phyloP scores from a whole-genome alignment of 176 grass and related monocot species.

The Zizania latifolia region DNA sequence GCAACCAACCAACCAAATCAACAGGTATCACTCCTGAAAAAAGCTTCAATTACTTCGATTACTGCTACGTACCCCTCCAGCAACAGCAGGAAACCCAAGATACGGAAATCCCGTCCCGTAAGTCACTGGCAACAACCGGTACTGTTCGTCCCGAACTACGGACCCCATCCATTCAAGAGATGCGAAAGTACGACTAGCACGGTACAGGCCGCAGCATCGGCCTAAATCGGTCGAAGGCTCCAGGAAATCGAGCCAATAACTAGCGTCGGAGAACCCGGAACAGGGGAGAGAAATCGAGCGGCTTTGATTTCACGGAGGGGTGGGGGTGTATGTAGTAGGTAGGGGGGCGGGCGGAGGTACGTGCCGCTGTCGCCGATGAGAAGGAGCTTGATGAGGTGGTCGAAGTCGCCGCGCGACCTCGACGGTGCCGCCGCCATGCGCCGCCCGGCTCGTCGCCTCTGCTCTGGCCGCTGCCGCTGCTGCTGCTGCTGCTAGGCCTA shows the following conservation, averaged over 20 bases:
- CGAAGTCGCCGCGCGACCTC: conserved; percentile 45
- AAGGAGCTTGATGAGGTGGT: conserved; percentile 53
- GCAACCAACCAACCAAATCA: neutral
- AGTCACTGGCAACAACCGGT: neutral
- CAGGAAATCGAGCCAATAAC: neutral
- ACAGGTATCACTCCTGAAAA: neutral
- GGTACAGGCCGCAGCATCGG: neutral
- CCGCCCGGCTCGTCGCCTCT: neutral
- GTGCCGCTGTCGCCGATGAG: conserved; percentile 52
- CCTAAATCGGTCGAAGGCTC: neutral
- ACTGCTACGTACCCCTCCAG: neutral
- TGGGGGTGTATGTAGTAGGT: neutral
- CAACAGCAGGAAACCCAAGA: neutral
- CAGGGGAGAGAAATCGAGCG: neutral
- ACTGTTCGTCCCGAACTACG: neutral
- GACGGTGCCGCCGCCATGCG: conserved; percentile 36
- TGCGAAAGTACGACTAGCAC: neutral
- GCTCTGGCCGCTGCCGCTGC: neutral
- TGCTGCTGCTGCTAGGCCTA: neutral
- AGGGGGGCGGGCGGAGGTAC: neutral
- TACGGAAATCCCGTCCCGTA: neutral
- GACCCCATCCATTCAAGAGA: neutral
- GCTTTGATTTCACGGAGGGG: neutral
- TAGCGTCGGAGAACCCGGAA: neutral
- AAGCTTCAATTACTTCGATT: neutral